Conservation (phyloP, 495 filamentous ascomycete species). For the Chlorociboria aeruginascens region DNA sequence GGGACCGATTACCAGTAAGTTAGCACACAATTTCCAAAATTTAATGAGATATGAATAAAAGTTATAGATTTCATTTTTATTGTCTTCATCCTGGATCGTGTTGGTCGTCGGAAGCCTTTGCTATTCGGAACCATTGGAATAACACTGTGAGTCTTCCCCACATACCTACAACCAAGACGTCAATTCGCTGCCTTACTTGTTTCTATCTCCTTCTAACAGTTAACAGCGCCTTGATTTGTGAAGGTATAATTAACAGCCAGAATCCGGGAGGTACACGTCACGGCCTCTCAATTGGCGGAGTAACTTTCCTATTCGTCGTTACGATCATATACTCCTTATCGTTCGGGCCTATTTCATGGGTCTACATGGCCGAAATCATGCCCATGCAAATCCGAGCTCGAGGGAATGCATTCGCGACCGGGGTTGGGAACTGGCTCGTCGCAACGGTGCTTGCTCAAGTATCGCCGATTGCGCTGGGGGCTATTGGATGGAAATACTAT, state of each 20-base stretch:
- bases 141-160: conserved; percentile 21
- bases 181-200: too few relatives aligned
- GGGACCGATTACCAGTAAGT: conserved; percentile 25
- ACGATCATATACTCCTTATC: conserved; percentile 59
- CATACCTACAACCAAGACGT: too few relatives aligned
- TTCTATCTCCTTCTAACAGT: too few relatives aligned
- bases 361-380: conserved; percentile 59
- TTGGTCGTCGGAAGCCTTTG: conserved; percentile 62
- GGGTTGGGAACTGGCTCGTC: conserved; percentile 18
- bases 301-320: conserved; percentile 60
- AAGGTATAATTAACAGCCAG: conserved; percentile 50
- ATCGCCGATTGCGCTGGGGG: conserved; percentile 34
- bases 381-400: conserved; percentile 64
- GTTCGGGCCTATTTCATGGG: conserved; percentile 58
- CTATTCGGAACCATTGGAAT: conserved; percentile 58
- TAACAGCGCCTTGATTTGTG: conserved; percentile 50
- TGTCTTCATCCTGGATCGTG: conserved; percentile 69
- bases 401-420: conserved; percentile 51
- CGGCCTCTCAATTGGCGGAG: conserved; percentile 57
- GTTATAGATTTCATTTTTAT: conserved; percentile 55
- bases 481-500: conserved; percentile 39
- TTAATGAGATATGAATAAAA: conserved; percentile 54
- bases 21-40: too few relatives aligned
- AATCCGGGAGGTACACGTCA: conserved; percentile 21
- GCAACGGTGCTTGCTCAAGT: conserved; percentile 39